Evolutionary conservation across 257 asterid genomes (phyloP).

Genomic region (Forsythia suspensa): DNA sequence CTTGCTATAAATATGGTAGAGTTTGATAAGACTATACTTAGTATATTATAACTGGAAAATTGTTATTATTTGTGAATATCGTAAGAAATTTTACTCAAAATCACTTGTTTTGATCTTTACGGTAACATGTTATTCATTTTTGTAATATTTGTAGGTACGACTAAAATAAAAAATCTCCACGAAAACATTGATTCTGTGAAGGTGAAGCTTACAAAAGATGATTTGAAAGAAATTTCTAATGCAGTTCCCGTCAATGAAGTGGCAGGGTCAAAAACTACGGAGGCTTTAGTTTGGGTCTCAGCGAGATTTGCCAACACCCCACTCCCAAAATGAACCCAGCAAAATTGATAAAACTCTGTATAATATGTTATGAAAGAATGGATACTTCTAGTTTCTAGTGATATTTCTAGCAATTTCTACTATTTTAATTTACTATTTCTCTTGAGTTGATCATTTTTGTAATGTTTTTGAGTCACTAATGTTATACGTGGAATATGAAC

Average conservation of each 20-base stretch:
- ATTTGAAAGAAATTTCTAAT: slow-evolving; percentile 42
- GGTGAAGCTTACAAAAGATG: slow-evolving; percentile 49
- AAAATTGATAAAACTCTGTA: background rate
- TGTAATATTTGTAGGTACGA: slow-evolving; percentile 47
- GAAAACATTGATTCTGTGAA: slow-evolving; percentile 54
- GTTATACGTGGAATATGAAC: background rate
- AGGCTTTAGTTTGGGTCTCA: slow-evolving; percentile 25
- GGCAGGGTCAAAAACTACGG: slow-evolving; percentile 42
- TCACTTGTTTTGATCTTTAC: background rate
- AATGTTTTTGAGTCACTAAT: background rate
- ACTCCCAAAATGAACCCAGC: slow-evolving; percentile 20
- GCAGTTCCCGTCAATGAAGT: slow-evolving; percentile 50
- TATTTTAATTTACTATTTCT: background rate
- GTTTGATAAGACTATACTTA: background rate
- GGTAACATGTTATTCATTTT: background rate
- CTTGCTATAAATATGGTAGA: background rate
- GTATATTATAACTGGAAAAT: background rate
- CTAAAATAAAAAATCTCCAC: slow-evolving; percentile 52
- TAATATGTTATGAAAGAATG: background rate
- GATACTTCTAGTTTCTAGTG: background rate
- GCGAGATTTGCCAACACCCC: slow-evolving; percentile 55
- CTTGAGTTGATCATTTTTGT: background rate
- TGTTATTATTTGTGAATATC: background rate
- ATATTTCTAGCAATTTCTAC: background rate
- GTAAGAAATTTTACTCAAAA: background rate